Evolutionary conservation across 805 yeast species (phyloP).

Genomic region (Debaryomyces castellii): DNA sequence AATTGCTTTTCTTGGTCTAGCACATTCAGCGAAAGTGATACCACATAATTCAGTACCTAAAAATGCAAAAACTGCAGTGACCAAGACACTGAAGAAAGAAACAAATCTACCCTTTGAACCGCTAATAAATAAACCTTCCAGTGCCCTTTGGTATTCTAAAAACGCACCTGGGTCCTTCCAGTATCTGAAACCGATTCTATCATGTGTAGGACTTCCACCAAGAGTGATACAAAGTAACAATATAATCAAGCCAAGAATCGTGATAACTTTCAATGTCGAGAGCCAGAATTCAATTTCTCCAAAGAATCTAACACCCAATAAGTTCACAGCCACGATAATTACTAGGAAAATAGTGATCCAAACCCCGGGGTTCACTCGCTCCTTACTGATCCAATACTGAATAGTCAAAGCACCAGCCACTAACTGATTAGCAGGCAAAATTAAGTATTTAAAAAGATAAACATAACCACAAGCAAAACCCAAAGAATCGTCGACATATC

Average conservation of each 20-base stretch:
- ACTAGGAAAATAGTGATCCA: conserved; percentile 52
- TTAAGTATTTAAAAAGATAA: conserved; percentile 53
- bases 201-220: conserved; percentile 79
- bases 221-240: conserved; percentile 62
- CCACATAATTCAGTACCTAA: conserved; percentile 72
- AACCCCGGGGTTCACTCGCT: conserved; percentile 53
- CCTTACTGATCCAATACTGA: conserved; percentile 51
- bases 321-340: conserved; percentile 39
- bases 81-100: conserved; percentile 60
- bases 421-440: conserved; percentile 62
- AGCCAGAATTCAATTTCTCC: conserved; percentile 65
- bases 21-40: conserved; percentile 72
- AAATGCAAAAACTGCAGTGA: conserved; percentile 67
- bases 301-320: conserved; percentile 51
- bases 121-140: conserved; percentile 31
- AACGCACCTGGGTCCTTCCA: conserved; percentile 73
- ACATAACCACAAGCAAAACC: conserved; percentile 72
- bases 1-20: conserved; percentile 61
- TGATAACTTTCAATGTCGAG: conserved; percentile 61
- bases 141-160: conserved; percentile 44
- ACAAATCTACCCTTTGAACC: conserved; percentile 58
- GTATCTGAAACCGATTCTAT: conserved; percentile 69
- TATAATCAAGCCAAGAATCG: conserved; percentile 66
- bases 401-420: conserved; percentile 60
- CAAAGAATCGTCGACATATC: conserved; percentile 64